phyloP scores from a whole-genome alignment of 352 stramenopile genomes.

The Phytophthora boehmeriae region DNA sequence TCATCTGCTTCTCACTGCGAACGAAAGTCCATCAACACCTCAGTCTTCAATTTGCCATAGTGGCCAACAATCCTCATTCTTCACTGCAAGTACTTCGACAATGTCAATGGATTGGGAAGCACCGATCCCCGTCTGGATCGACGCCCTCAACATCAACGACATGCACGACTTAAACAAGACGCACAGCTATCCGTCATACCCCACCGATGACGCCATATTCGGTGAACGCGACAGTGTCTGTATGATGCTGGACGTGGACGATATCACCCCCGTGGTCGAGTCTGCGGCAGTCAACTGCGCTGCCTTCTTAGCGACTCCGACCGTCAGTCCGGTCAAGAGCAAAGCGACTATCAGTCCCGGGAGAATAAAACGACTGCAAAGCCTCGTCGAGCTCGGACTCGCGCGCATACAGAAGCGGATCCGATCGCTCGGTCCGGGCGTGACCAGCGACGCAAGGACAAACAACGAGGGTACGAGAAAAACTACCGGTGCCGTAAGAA shows the following conservation, averaged over 20 bases:
- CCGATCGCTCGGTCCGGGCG: slow-evolving; percentile 4
- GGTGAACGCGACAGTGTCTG: slow-evolving; percentile 4
- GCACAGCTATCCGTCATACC: neutral
- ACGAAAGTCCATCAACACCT: slow-evolving; percentile 11
- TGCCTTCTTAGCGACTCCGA: neutral
- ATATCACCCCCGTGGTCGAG: slow-evolving; percentile 6
- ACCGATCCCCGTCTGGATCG: slow-evolving; percentile 33
- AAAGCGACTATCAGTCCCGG: slow-evolving; percentile 12
- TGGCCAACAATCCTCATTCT: slow-evolving; percentile 12
- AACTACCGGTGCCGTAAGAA: slow-evolving; percentile 33
- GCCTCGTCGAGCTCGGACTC: slow-evolving; percentile 7
- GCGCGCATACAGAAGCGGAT: slow-evolving; percentile 10
- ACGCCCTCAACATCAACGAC: slow-evolving; percentile 32
- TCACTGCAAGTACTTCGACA: slow-evolving; percentile 16
- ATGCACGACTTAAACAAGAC: slow-evolving; percentile 12
- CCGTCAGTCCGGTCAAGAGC: slow-evolving; percentile 6
- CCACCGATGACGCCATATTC: slow-evolving; percentile 8
- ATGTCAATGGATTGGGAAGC: slow-evolving; percentile 31
- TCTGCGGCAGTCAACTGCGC: slow-evolving; percentile 6
- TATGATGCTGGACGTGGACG: slow-evolving; percentile 2
- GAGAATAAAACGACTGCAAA: slow-evolving; percentile 21
- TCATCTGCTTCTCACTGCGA: slow-evolving; percentile 20
- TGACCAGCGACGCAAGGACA: slow-evolving; percentile 35
- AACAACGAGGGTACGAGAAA: slow-evolving; percentile 44
- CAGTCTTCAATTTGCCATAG: slow-evolving; percentile 38